phyloP scores from a whole-genome alignment of 2,329 filamentous ascomycete genomes.

The Penicillium italicum region DNA sequence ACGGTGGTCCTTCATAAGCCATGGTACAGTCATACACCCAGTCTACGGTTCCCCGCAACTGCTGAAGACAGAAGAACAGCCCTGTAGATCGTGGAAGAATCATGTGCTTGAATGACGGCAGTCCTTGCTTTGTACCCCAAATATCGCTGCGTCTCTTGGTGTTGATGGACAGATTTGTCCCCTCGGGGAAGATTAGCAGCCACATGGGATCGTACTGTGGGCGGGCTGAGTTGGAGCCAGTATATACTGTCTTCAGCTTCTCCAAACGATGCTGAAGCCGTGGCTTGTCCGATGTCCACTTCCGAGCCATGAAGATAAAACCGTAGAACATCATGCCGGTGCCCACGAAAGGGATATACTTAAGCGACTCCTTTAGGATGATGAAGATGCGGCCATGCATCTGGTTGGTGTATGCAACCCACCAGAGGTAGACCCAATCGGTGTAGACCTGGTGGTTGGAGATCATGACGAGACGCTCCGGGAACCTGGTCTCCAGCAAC shows the following conservation, averaged over 20 bases:
- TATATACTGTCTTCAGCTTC: constrained; percentile 50
- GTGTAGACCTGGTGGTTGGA: constrained; percentile 66
- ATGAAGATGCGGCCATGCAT: constrained; percentile 66
- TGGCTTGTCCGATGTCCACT: constrained; percentile 61
- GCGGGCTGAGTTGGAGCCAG: constrained; percentile 48
- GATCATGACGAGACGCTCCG: constrained; percentile 59
- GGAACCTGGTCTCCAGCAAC: constrained; percentile 56
- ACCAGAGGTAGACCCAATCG: constrained; percentile 69
- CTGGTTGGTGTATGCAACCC: constrained; percentile 61
- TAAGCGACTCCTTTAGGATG: constrained; percentile 63
- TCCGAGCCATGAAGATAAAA: constrained; percentile 63
- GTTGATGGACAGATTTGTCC: constrained; percentile 58
- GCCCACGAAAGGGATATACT: constrained; percentile 60
- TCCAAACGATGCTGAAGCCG: constrained; percentile 55
- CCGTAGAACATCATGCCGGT: constrained; percentile 64
- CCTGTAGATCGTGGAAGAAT: constrained; percentile 61
- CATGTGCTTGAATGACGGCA: constrained; percentile 57
- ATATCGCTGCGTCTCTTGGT: constrained; percentile 55
- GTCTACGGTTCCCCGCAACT: constrained; percentile 57
- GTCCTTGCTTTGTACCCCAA: constrained; percentile 56
- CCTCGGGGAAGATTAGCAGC: constrained; percentile 64
- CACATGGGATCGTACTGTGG: constrained; percentile 60
- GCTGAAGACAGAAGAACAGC: constrained; percentile 58
- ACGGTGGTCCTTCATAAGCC: constrained; percentile 90
- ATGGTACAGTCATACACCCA: constrained; percentile 78